phyloP scores from a whole-genome alignment of 2,329 filamentous ascomycete species.

The Pseudonectria foliicola region DNA sequence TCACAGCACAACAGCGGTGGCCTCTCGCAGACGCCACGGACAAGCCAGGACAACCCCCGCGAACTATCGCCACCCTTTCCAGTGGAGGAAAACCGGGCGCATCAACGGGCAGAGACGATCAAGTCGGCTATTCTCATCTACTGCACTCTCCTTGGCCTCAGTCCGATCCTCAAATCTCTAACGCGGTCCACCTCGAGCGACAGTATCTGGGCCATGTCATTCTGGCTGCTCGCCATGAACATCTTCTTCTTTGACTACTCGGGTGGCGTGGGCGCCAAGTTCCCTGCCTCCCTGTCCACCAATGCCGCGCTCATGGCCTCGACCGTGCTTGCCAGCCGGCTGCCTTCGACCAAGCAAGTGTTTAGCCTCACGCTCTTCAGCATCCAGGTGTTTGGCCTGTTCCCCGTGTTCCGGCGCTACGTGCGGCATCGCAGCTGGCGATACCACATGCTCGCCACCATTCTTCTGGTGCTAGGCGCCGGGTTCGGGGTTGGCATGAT shows the following conservation, averaged over 20 bases:
- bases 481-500: slow-evolving; percentile 68
- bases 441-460: slow-evolving; percentile 71
- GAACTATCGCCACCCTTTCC: slow-evolving; percentile 22
- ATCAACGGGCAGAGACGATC: slow-evolving; percentile 64
- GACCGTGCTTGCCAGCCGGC: slow-evolving; percentile 82
- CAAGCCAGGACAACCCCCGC: slow-evolving; percentile 25
- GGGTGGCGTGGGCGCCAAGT: slow-evolving; percentile 55
- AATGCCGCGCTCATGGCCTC: slow-evolving; percentile 96
- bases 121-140: slow-evolving; percentile 93
- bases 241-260: slow-evolving; percentile 98
- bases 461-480: slow-evolving; percentile 69
- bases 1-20: slow-evolving; percentile 14
- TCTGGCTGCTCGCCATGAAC: slow-evolving; percentile 88
- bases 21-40: slow-evolving; percentile 17
- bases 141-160: slow-evolving; percentile 82
- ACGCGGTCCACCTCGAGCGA: slow-evolving; percentile 87
- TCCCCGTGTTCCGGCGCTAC: slow-evolving; percentile 93
- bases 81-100: slow-evolving; percentile 34
- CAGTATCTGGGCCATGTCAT: slow-evolving; percentile 95
- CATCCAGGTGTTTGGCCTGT: slow-evolving; percentile 94
- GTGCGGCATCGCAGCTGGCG: slow-evolving; percentile 74
- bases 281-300: slow-evolving; percentile 73
- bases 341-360: slow-evolving; percentile 86
- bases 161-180: slow-evolving; percentile 93
- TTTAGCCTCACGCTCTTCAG: slow-evolving; percentile 93